Percentiles rank a stretch among this genome's conserved stretches.
These are phyloP conservation scores for Trifolium dubium DNA, from an alignment of 306 rosid species.

Conservation along the genomic window DNA sequence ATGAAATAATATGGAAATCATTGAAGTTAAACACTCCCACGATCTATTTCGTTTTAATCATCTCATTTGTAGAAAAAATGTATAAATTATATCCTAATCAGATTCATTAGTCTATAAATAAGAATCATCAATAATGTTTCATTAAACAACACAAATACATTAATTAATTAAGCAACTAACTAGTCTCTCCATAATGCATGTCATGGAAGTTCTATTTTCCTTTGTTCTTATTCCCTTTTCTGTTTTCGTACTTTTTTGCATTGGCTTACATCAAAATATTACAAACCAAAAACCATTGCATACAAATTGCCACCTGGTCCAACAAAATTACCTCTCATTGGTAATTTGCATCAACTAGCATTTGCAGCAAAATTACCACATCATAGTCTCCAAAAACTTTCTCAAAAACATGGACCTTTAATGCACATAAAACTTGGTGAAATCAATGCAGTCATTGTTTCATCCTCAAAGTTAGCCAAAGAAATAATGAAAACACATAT, in stretches of 20 bases:
- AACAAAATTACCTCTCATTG: slow-evolving; percentile 36
- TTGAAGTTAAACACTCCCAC: too few species aligned
- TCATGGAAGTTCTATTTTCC: not conserved
- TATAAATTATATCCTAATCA: not conserved
- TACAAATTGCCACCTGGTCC: slow-evolving; percentile 35
- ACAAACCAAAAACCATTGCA: not conserved
- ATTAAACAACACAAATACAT: not conserved
- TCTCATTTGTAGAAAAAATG: too few species aligned
- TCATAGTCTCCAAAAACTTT: not conserved
- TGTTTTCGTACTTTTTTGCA: not conserved
- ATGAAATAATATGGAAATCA: too few species aligned
- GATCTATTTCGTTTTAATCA: too few species aligned
- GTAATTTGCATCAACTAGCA: slow-evolving; percentile 32
- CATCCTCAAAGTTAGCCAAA: slow-evolving; percentile 24
- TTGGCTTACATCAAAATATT: slow-evolving; percentile 20
- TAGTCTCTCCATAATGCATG: not conserved
- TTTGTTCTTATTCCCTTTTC: not conserved
- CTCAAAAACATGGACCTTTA: not conserved
- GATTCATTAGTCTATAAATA: slow-evolving; percentile 4
- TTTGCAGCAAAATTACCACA: slow-evolving; percentile 23
- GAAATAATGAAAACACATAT: slow-evolving; percentile 32
- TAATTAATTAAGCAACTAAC: not conserved
- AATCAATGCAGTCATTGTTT: not conserved
- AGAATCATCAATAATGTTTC: not conserved
- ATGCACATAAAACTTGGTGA: slow-evolving; percentile 31